Evolutionary conservation across 495 filamentous ascomycete species (phyloP).

Genomic region (Aspergillus hancockii): DNA sequence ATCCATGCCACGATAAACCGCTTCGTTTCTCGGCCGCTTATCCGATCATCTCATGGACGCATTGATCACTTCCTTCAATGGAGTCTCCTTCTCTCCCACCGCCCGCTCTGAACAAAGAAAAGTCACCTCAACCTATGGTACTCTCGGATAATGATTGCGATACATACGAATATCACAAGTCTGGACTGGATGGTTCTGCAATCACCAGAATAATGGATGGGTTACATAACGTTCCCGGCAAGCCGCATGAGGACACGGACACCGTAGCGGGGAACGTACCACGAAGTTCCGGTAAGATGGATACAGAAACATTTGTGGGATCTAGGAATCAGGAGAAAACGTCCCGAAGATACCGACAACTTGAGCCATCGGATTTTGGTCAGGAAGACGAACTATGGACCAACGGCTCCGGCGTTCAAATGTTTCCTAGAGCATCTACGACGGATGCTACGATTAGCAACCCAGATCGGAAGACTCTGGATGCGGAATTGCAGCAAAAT

Average conservation of each 20-base stretch:
- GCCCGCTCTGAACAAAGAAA: neutral
- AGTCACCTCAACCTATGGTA: neutral
- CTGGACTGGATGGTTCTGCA: neutral
- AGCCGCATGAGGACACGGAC: neutral
- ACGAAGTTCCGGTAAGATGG: neutral
- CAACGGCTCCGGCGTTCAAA: neutral
- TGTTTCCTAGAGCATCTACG: neutral
- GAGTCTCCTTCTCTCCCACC: constrained; percentile 4
- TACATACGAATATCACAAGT: neutral
- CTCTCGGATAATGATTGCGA: constrained; percentile 6
- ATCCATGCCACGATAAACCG: neutral
- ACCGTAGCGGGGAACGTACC: neutral
- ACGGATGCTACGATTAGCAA: neutral
- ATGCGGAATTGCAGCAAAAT: neutral
- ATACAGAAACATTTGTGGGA: neutral
- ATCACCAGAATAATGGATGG: neutral
- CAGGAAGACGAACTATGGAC: neutral
- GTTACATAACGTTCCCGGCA: neutral
- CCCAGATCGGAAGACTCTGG: neutral
- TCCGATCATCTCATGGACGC: neutral
- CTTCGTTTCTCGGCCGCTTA: neutral
- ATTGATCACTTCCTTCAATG: neutral
- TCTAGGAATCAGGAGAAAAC: neutral
- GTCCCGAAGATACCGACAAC: neutral
- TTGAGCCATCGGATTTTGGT: neutral